phyloP scores from a whole-genome alignment of 2,329 filamentous ascomycete genomes.

The Nannizziopsis arthrosporioides region DNA sequence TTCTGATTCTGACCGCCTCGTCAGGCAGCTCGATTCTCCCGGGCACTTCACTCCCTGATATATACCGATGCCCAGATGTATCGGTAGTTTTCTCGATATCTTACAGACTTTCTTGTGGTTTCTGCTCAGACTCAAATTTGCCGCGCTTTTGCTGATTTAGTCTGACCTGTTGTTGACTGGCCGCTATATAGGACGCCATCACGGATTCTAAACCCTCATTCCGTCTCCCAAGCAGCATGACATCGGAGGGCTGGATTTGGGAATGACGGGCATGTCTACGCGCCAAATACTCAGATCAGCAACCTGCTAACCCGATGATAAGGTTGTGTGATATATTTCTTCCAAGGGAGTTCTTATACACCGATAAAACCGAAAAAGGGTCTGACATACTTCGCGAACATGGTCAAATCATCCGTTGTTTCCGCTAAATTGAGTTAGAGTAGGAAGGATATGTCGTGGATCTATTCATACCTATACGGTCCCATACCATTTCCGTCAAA shows the following conservation, averaged over 20 bases:
- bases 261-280: constrained; percentile 66
- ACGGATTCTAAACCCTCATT: constrained; percentile 76
- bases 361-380: not conserved
- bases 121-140: not conserved
- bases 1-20: too few relatives aligned
- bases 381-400: constrained; percentile 44
- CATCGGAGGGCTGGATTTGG: constrained; percentile 73
- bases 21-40: too few relatives aligned
- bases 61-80: too few relatives aligned
- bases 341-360: not conserved
- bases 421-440: constrained; percentile 1
- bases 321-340: not conserved
- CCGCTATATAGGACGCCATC: constrained; percentile 39
- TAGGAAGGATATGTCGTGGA: not conserved
- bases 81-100: too few relatives aligned
- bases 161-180: constrained; percentile 8
- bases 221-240: constrained; percentile 71
- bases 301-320: not conserved
- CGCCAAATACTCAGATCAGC: not conserved
- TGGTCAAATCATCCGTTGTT: constrained; percentile 37
- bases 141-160: not conserved
- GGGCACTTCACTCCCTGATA: too few relatives aligned
- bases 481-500: constrained; percentile 75
- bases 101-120: not conserved
- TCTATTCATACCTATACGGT: constrained; percentile 57